Evolutionary conservation across 805 yeast species (phyloP).

Genomic region (Naumovozyma castellii): DNA sequence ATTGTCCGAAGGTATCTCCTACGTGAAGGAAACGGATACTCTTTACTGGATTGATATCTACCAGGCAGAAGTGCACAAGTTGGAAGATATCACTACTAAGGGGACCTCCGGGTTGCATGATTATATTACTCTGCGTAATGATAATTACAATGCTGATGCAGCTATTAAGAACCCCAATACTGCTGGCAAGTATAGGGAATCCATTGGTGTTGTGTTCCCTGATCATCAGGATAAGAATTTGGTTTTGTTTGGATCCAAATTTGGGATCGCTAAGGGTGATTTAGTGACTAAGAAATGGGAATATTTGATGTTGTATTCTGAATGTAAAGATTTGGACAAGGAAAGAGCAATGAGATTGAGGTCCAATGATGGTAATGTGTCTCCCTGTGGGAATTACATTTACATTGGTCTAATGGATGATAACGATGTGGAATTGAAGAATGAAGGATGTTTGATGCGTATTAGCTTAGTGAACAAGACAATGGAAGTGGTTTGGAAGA

Average conservation of each 20-base stretch:
- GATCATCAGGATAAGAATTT: conserved; percentile 35
- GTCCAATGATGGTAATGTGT: conserved; percentile 79
- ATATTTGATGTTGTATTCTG: conserved; percentile 30
- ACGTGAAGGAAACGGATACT: conserved; percentile 45
- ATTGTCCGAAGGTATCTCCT: conserved; percentile 59
- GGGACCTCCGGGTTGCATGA: conserved; percentile 2
- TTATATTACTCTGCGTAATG: conserved; percentile 23
- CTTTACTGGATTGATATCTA: conserved; percentile 37
- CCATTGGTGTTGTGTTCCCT: conserved; percentile 66
- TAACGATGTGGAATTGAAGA: conserved; percentile 33
- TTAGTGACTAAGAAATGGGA: conserved; percentile 34
- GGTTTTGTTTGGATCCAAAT: conserved; percentile 51
- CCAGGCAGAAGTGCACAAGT: conserved; percentile 30
- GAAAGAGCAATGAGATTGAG: conserved; percentile 33
- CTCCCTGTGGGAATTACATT: conserved; percentile 57
- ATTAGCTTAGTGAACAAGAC: conserved; percentile 29
- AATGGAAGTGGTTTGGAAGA: conserved; percentile 28
- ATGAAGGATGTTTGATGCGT: conserved; percentile 46
- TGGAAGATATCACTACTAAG: conserved; percentile 17
- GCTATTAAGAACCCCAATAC: conserved; percentile 8
- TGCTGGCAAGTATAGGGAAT: conserved; percentile 21
- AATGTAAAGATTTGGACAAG: conserved; percentile 25
- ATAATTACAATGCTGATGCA: conserved; percentile 7
- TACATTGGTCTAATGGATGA: conserved; percentile 78
- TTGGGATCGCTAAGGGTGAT: conserved; percentile 52